Conservation (phyloP, 352 stramenopile genomes). For the Globisporangium recalcitrans region DNA sequence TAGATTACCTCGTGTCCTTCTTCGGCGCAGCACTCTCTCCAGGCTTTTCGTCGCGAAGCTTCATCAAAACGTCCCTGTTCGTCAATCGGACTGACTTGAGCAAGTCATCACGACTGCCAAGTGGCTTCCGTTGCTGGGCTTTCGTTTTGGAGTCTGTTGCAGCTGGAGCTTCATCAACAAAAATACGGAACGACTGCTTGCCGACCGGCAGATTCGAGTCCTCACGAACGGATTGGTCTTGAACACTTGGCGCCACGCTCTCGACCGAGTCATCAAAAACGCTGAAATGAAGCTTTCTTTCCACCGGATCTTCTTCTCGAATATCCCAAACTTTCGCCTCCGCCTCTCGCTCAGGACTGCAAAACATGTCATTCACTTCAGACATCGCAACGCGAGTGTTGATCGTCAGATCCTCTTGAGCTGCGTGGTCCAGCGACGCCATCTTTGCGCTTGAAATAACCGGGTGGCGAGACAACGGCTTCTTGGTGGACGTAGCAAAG, state of each 20-base stretch:
- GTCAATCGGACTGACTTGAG: slow-evolving; percentile 46
- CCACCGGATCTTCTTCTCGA: slow-evolving; percentile 61
- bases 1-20: slow-evolving; percentile 32
- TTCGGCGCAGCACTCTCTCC: slow-evolving; percentile 14
- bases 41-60: slow-evolving; percentile 24
- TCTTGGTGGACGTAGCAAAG: slow-evolving; percentile 20
- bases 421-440: slow-evolving; percentile 26
- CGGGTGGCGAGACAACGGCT: slow-evolving; percentile 10
- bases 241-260: slow-evolving; percentile 42
- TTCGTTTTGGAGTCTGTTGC: slow-evolving; percentile 25
- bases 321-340: slow-evolving; percentile 39
- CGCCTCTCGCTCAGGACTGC: slow-evolving; percentile 51
- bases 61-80: slow-evolving; percentile 78
- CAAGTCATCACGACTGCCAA: slow-evolving; percentile 66
- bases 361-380: slow-evolving; percentile 87
- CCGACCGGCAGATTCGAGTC: slow-evolving; percentile 33
- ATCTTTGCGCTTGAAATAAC: slow-evolving; percentile 14
- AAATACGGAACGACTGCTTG: slow-evolving; percentile 47
- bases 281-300: slow-evolving; percentile 81
- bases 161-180: slow-evolving; percentile 32
- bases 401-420: slow-evolving; percentile 85
- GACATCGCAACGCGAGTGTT: slow-evolving; percentile 81
- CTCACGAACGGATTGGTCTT: slow-evolving; percentile 45
- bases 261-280: slow-evolving; percentile 78
- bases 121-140: slow-evolving; percentile 48